Evolutionary conservation across 306 rosid genomes (phyloP).

Genomic region (Vigna unguiculata): DNA sequence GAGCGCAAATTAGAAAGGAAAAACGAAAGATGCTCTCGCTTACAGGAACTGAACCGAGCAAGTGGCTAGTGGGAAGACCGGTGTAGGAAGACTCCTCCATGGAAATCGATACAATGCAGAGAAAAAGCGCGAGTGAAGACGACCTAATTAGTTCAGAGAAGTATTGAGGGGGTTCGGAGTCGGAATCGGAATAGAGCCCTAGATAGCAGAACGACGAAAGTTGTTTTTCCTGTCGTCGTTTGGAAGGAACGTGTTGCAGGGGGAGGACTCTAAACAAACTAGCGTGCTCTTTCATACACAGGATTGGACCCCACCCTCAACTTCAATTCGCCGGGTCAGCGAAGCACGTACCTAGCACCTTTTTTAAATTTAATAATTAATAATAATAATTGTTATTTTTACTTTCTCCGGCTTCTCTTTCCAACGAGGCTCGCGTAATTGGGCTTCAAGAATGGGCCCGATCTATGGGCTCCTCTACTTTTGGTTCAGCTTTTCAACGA

Average conservation of each 20-base stretch:
- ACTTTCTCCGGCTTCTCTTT: conserved; percentile 2
- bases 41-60: conserved; percentile 99
- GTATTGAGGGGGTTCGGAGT: conserved; percentile 30
- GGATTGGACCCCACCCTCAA: conserved; percentile 41
- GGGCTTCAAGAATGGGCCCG: conserved; percentile 25
- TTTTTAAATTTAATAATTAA: not conserved
- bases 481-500: not conserved
- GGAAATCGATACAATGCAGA: conserved; percentile 31
- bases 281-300: conserved; percentile 14
- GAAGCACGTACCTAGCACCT: not conserved
- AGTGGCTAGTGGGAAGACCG: conserved; percentile 86
- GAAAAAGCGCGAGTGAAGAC: not conserved
- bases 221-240: conserved; percentile 51
- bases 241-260: conserved; percentile 51
- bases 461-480: not conserved
- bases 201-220: conserved; percentile 36
- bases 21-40: conserved; percentile 39
- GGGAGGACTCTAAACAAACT: conserved; percentile 11
- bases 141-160: conserved; percentile 2
- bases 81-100: conserved; percentile 86
- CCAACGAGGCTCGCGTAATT: conserved; percentile 36
- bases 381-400: not conserved
- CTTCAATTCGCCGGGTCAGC: not conserved
- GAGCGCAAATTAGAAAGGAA: not conserved
- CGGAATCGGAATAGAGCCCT: conserved; percentile 50